Conservation (phyloP, 1,284 basidiomycete species). For the Ganoderma multipileum region DNA sequence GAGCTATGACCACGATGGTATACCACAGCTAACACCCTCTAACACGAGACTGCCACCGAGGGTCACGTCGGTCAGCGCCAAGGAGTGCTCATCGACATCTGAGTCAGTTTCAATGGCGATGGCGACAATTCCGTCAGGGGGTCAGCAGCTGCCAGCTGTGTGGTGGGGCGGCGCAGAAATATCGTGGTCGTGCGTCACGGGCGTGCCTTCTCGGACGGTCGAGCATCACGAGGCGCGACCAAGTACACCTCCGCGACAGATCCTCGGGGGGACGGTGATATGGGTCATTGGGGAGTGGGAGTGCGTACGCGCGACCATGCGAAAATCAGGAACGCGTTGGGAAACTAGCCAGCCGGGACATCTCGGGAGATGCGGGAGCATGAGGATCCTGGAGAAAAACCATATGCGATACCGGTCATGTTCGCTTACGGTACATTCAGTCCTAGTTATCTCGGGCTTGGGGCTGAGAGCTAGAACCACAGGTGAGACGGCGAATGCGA, state of each 20-base stretch:
- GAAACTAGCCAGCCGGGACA: not conserved
- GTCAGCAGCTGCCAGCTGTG: no score
- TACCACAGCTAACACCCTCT: no score
- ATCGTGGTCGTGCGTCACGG: not conserved
- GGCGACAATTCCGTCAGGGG: not conserved
- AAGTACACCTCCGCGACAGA: conserved; percentile 2
- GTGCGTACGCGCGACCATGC: conserved; percentile 15
- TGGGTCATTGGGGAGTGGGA: conserved; percentile 11
- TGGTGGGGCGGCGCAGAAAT: not conserved
- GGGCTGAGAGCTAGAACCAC: not conserved
- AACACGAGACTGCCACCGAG: not conserved
- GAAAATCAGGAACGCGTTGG: conserved; percentile 14
- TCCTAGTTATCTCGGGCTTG: conserved; percentile 6
- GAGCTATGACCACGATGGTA: not conserved
- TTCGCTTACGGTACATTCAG: conserved; percentile 1
- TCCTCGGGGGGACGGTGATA: conserved; percentile 4
- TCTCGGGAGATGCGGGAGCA: not conserved
- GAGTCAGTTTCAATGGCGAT: not conserved
- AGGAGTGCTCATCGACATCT: not conserved
- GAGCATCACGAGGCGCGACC: not conserved
- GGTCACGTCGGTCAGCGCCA: not conserved
- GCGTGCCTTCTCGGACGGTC: not conserved
- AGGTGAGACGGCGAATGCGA: not conserved
- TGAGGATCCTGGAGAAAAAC: not conserved
- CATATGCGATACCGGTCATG: not conserved